Evolutionary conservation across 495 filamentous ascomycete genomes (phyloP).

Genomic region (Neurospora sp.): DNA sequence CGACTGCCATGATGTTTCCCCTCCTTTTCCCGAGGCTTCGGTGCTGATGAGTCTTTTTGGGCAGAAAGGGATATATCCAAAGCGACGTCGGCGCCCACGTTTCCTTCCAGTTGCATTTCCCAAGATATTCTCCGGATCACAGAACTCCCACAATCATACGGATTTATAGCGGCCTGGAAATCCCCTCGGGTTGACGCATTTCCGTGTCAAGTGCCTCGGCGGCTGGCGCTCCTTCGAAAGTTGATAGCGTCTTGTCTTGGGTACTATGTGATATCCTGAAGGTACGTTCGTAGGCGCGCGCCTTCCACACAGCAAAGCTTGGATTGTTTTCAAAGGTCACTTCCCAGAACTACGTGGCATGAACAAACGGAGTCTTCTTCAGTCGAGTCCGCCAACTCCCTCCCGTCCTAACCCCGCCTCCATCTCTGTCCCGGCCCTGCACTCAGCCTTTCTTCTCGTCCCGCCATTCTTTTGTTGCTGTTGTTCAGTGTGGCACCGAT

Average conservation of each 20-base stretch:
- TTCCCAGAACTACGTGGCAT: not conserved
- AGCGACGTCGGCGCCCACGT: not conserved
- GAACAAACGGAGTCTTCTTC: not conserved
- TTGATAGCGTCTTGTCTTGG: slow-evolving; percentile 3
- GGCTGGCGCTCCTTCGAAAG: slow-evolving; percentile 1
- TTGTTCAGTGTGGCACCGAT: not conserved
- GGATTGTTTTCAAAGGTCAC: not conserved
- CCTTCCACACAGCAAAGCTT: not conserved
- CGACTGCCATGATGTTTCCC: not conserved
- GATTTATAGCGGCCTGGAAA: not conserved
- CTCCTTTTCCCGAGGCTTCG: not conserved
- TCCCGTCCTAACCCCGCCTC: not conserved
- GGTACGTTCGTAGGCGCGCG: slow-evolving; percentile 8
- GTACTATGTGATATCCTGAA: slow-evolving; percentile 15
- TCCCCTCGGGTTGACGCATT: not conserved
- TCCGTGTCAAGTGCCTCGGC: not conserved
- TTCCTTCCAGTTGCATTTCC: not conserved
- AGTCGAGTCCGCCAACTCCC: not conserved
- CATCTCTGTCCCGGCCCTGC: not conserved
- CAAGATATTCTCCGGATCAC: not conserved
- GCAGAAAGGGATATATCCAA: slow-evolving; percentile 6
- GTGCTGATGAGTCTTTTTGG: slow-evolving; percentile 17
- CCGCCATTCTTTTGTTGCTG: not conserved
- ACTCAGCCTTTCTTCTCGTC: not conserved
- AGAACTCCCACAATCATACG: not conserved